Evolutionary conservation across 208 protist species (phyloP), one percentile per base, ranked within the genome.

Genomic region (Trypanosoma lewisi): DNA sequence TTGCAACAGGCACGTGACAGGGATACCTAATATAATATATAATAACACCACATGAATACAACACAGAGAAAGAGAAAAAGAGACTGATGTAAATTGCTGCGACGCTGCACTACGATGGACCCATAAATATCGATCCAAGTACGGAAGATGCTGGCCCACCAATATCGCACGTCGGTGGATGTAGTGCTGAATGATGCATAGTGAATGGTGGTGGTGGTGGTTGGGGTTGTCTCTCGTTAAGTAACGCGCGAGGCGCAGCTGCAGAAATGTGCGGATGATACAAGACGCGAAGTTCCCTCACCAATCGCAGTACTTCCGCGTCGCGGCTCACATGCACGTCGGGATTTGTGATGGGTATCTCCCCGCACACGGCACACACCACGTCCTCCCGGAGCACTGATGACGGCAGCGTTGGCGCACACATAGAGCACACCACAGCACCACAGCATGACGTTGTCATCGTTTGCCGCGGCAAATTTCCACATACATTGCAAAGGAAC

Each of bases 401-500:
- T 6, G 78, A 69, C 1, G 73, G 75, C 6, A 78, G 78, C 2
- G 75, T 82, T 14, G 87, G 83, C 23, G 71, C 77, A 64, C 87
- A 94, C 12, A 53, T 42, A 25, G 70, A 39, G 63, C 87, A 94
- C 31, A 94, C 19, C 41, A 91, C 60, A 4, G 76, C 74, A n/a
- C 82, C 87, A 57, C 87, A 94, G 67, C 87, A 94, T 5, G 79
- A 83, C 75, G 89, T 87, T 30, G 87, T 94, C 1, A 89, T 65
- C 45, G 82, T 90, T 27, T 77, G 52, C 11, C 54, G 52, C 14
- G 87, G 87, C 8, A 94, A 56, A 1, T 63, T 63, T n/a, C 53
- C 45, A 63, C 87, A 94, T 53, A 78, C 72, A 19, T 48, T 50
- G 54, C 87, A 94, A 25, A 83, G 72, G 52, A 80, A 90, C 28